Conservation (phyloP, 345 rosid species). For the Psidium guajava region DNA sequence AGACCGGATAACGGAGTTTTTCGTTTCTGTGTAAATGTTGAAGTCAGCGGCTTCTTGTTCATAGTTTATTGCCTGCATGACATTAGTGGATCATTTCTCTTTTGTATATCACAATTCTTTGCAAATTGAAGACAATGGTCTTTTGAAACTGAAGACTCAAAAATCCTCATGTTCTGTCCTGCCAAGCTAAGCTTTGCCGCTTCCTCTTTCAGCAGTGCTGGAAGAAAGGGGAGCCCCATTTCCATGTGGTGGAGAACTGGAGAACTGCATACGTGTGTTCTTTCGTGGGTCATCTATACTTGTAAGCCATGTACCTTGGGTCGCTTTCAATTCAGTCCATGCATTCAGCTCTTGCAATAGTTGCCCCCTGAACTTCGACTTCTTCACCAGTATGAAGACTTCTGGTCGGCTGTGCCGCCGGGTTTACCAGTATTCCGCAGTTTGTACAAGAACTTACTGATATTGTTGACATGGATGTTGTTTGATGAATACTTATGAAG, state of each 20-base stretch:
- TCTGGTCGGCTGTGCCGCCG: background rate
- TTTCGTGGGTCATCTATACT: background rate
- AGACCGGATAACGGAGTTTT: background rate
- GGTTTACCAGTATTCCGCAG: background rate
- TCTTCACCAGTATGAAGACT: background rate
- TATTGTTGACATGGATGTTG: background rate
- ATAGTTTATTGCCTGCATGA: background rate
- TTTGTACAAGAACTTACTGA: background rate
- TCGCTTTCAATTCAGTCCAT: background rate
- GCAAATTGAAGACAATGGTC: background rate
- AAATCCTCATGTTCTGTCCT: background rate
- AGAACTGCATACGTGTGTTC: background rate
- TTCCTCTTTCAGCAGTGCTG: background rate
- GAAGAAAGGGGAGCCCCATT: background rate
- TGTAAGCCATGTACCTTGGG: background rate
- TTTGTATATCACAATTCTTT: background rate
- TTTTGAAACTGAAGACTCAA: background rate
- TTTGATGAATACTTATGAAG: background rate
- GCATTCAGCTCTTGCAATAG: background rate
- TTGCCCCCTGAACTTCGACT: background rate
- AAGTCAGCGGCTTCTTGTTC: background rate
- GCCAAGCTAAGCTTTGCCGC: background rate
- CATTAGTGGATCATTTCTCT: background rate
- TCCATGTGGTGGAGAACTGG: background rate
- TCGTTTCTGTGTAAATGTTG: background rate